Evolutionary conservation across 352 stramenopile genomes (phyloP).

Genomic region (Phytophthora capsici): DNA sequence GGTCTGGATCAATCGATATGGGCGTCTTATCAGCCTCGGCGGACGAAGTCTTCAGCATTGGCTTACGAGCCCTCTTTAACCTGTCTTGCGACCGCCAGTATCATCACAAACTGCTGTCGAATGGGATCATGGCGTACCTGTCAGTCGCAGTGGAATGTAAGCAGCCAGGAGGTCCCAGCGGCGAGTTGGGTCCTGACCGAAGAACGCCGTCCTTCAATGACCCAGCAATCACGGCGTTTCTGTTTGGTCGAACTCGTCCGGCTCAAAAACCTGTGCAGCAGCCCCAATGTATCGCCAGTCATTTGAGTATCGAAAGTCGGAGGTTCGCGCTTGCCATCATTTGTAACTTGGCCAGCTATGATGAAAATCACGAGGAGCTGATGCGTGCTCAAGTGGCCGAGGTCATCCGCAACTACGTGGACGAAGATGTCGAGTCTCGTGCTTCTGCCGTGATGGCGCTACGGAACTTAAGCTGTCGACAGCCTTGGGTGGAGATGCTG

Average conservation of each 20-base stretch:
- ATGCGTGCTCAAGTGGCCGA: constrained; percentile 77
- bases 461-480: constrained; percentile 72
- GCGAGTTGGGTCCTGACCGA: not conserved
- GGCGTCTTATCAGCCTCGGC: constrained; percentile 12
- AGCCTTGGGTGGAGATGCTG: constrained; percentile 83
- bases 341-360: constrained; percentile 78
- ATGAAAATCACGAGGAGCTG: constrained; percentile 83
- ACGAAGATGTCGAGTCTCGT: constrained; percentile 70
- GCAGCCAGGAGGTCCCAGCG: constrained; percentile 10
- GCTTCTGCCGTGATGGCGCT: constrained; percentile 77
- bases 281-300: constrained; percentile 13
- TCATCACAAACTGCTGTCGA: constrained; percentile 72
- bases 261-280: constrained; percentile 6
- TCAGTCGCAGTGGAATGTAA: constrained; percentile 49
- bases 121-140: constrained; percentile 76
- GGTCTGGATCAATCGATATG: constrained; percentile 3
- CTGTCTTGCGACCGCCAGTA: constrained; percentile 73
- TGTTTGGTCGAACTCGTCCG: constrained; percentile 11
- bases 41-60: constrained; percentile 74
- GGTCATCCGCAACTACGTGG: constrained; percentile 74
- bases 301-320: constrained; percentile 52
- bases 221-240: constrained; percentile 7
- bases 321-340: constrained; percentile 72
- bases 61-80: constrained; percentile 80
- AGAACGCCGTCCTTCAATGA: constrained; percentile 7